These are phyloP conservation scores for Secale cereale DNA, from an alignment of 176 grass and related monocot genomes.

Conservation along the genomic window DNA sequence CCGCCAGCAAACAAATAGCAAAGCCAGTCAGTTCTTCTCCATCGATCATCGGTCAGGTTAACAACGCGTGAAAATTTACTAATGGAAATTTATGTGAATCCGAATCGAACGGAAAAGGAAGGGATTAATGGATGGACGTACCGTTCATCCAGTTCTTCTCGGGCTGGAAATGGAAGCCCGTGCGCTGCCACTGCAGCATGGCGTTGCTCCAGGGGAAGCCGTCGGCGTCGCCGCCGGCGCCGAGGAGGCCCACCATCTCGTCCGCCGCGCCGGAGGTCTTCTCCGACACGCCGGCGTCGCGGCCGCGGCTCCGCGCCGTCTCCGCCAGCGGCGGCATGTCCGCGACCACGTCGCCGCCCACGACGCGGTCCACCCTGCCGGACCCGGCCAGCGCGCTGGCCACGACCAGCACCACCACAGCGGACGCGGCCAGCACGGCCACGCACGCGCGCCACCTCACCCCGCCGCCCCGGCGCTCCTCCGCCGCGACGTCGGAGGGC, in stretches of 20 bases:
- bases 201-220: slow-evolving; percentile 47
- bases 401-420: slow-evolving; percentile 3
- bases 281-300: slow-evolving; percentile 48
- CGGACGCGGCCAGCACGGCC: background rate
- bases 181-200: slow-evolving; percentile 70
- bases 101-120: background rate
- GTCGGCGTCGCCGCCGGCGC: background rate
- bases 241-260: background rate
- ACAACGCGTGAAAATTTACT: background rate
- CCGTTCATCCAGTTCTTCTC: slow-evolving; percentile 81
- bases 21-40: background rate
- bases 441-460: slow-evolving; percentile 17
- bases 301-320: slow-evolving; percentile 19
- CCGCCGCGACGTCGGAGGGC: background rate
- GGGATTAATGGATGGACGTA: background rate
- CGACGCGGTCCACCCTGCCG: background rate
- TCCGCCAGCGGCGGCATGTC: background rate
- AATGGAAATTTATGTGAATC: background rate
- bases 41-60: background rate
- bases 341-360: background rate
- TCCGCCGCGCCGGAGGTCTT: slow-evolving; percentile 26
- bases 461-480: background rate
- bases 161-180: slow-evolving; percentile 67
- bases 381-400: slow-evolving; percentile 12
- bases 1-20: background rate